phyloP scores from a whole-genome alignment of 768 basidiomycete genomes.

The Myochromella boudieri region DNA sequence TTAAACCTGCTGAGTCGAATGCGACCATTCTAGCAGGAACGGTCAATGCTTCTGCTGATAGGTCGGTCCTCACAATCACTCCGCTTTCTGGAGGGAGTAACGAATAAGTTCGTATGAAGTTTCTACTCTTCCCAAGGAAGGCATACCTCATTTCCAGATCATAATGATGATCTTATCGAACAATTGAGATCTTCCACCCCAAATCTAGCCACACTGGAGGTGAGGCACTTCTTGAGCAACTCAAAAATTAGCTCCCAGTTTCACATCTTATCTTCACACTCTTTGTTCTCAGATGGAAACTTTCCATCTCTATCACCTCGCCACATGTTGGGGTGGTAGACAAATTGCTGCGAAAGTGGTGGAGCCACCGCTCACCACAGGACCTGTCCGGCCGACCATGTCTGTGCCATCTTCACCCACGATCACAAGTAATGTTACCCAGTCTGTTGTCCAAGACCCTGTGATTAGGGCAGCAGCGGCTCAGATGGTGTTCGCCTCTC shows the following conservation, averaged over 20 bases:
- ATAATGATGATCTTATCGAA: slow-evolving; percentile 64
- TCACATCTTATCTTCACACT: neutral
- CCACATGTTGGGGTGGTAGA: slow-evolving; percentile 59
- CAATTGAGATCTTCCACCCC: slow-evolving; percentile 47
- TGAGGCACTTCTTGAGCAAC: slow-evolving; percentile 23
- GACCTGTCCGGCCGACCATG: slow-evolving; percentile 39
- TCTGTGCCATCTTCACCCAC: slow-evolving; percentile 25
- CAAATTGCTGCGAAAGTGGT: slow-evolving; percentile 21
- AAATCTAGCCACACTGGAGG: slow-evolving; percentile 71
- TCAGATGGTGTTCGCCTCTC: slow-evolving; percentile 82
- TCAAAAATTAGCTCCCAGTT: neutral
- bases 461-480: slow-evolving; percentile 74
- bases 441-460: slow-evolving; percentile 25
- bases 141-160: slow-evolving; percentile 77
- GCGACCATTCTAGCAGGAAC: slow-evolving; percentile 40
- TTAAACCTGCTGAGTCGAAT: slow-evolving; percentile 39
- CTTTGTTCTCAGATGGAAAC: slow-evolving; percentile 69
- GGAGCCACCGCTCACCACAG: slow-evolving; percentile 44
- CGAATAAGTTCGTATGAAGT: slow-evolving; percentile 34
- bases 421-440: slow-evolving; percentile 14
- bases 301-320: slow-evolving; percentile 79
- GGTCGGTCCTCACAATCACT: slow-evolving; percentile 35
- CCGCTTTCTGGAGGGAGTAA: slow-evolving; percentile 5
- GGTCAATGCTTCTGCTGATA: slow-evolving; percentile 82
- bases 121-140: slow-evolving; percentile 89